These are phyloP conservation scores for Heterobasidion irregulare DNA, from an alignment of 1,284 basidiomycete genomes.

Conservation along the genomic window DNA sequence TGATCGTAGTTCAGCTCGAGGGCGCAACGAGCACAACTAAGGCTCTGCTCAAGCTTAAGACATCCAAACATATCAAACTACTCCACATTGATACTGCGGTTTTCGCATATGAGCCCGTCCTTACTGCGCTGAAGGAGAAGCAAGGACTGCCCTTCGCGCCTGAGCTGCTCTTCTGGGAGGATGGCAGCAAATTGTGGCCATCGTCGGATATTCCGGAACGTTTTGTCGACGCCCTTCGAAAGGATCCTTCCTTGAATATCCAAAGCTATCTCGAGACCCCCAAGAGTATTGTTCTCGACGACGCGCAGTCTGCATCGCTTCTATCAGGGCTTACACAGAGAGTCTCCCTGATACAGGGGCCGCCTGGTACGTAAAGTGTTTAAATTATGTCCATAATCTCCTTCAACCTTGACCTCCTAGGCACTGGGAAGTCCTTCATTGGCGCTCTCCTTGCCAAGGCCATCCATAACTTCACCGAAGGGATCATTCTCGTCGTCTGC, in stretches of 20 bases:
- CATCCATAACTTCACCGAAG: slow-evolving; percentile 34
- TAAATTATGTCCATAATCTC: too few relatives aligned
- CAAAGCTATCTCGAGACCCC: slow-evolving; percentile 24
- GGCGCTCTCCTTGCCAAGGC: slow-evolving; percentile 52
- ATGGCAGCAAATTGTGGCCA: slow-evolving; percentile 14
- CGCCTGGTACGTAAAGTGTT: slow-evolving; percentile 37
- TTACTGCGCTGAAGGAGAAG: slow-evolving; percentile 40
- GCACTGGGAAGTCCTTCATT: slow-evolving; percentile 64
- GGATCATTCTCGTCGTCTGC: slow-evolving; percentile 52
- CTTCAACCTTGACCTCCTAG: slow-evolving; percentile 22
- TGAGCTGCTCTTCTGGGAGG: slow-evolving; percentile 46
- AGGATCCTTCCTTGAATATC: slow-evolving; percentile 32
- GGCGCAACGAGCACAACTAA: slow-evolving; percentile 29
- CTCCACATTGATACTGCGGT: slow-evolving; percentile 51
- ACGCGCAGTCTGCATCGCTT: slow-evolving; percentile 40
- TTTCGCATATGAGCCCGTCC: slow-evolving; percentile 53
- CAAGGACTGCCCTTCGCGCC: slow-evolving; percentile 31
- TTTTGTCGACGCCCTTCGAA: slow-evolving; percentile 26
- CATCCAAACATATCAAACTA: slow-evolving; percentile 28
- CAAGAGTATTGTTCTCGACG: slow-evolving; percentile 37
- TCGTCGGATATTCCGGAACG: slow-evolving; percentile 2
- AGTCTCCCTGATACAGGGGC: slow-evolving; percentile 56
- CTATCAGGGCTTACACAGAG: slow-evolving; percentile 42
- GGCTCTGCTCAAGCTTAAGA: slow-evolving; percentile 31
- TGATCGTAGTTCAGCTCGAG: slow-evolving; percentile 43